Base-by-base conservation (phyloP, 108 stramenopile species). In the Schizochytrium sp. region DNA sequence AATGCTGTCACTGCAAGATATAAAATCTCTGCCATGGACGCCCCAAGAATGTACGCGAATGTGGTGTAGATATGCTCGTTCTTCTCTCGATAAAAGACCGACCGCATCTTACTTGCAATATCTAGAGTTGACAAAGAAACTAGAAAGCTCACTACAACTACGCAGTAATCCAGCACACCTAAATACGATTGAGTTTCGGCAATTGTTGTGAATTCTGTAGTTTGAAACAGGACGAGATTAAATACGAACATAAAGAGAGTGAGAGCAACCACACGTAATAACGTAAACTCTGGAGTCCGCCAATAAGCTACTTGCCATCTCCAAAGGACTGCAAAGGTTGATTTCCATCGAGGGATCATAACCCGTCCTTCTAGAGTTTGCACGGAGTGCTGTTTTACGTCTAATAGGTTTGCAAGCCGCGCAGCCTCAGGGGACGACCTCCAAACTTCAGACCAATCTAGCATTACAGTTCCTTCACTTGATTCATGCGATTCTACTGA, bases 1-100 rank as follows among this genome's bases (percentile, higher is more conserved):
- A 87, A 7, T 10, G 44, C 28, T 3, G 53, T 15, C 4, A 87
- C 47, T 53, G 38, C 7, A 3, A 87, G 61, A 44, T 1, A 89
- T 4, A 55, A 0, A 7, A 87, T 5, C 49, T 89, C 89, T 49
- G 8, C 4, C 28, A 89, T 3, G 3, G 4, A 4, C 4, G 88
- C 3, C 7, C 56, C 53, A 8, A 50, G 3, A 41, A 0, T 17
- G 83, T 58, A 87, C 5, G 59, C 42, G 4, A 4, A 4, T 0
- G 89, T 15, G 4, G 46, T 8, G 45, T 89, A 89, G 93, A 94
- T 94, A 45, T 92, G 92, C 44, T 90, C 88, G 41, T 91, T 89
- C 53, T 87, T 89, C 58, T 94, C 93, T 28, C 92, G 91, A 59
- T 94, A 94, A 72, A 91, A 94, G 72, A 94, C 92, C 61, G 93